phyloP scores from a whole-genome alignment of 2,329 filamentous ascomycete genomes.

The Cladosporium oxysporum region DNA sequence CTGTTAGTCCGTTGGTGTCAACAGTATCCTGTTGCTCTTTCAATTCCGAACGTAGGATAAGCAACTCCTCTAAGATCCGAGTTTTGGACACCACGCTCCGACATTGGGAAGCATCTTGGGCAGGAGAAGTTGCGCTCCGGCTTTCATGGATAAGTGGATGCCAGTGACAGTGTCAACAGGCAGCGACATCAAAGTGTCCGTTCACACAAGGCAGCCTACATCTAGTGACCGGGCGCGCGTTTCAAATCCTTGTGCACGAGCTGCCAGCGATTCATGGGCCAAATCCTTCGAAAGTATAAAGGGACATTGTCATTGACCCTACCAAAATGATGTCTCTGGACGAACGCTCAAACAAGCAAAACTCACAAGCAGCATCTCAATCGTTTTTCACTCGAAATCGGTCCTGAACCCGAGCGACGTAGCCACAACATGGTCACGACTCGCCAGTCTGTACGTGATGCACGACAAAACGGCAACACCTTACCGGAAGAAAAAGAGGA shows the following conservation, averaged over 20 bases:
- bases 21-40: too few species aligned
- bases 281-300: background rate
- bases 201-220: background rate
- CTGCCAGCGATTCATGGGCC: background rate
- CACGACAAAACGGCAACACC: background rate
- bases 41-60: too few species aligned
- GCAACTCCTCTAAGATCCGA: too few species aligned
- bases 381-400: background rate
- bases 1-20: too few species aligned
- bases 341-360: background rate
- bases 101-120: too few species aligned
- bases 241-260: background rate
- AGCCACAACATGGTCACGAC: background rate
- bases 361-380: background rate
- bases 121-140: too few species aligned
- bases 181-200: background rate
- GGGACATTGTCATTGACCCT: background rate
- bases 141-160: too few species aligned
- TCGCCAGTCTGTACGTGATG: background rate
- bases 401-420: background rate
- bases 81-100: too few species aligned
- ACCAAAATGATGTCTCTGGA: too few species aligned
- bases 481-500: background rate
- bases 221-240: background rate
- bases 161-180: background rate